Evolutionary conservation across 495 filamentous ascomycete species (phyloP), one percentile per base, ranked within the genome.

Genomic region (Penicillium egyptiacum): DNA sequence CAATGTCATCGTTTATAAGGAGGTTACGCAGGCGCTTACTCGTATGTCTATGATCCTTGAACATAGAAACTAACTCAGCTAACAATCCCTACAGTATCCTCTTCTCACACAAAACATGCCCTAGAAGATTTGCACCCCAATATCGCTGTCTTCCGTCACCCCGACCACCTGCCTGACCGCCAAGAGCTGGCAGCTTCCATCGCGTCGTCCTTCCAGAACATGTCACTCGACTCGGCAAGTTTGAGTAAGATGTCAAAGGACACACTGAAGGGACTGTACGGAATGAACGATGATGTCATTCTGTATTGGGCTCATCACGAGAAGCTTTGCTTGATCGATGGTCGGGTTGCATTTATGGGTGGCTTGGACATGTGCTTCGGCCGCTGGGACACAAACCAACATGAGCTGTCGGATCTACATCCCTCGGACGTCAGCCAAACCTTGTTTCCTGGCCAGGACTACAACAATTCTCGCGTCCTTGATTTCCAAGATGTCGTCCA

Each of bases 231-330:
- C 58, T 77, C 83, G 0, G 71, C 79, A 11, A 79, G 70, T 23
- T 70, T 82, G 1, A 68, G 83, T 10, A 81, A 84, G 52, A 75
- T 90, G 50, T 85, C 88, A 0, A 76, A 73, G 25, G 88, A 92
- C 55, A 74, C 84, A 0, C 62, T 95, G 26, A 86, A 91, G 64
- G 80, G 82, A 1, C 70, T 98, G 2, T 98, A 96, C 63, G 93
- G 93, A 44, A 82, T 83, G 51, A 81, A 85, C 46, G 89, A 92
- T 28, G 91, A 88, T 53, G 83, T 88, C 5, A 88, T 96, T 19
- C 72, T 98, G 5, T 98, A 91, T 71, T 98, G 92, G 92, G 92
- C 93, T 1, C 93, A 98, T 60, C 93, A 96, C 58, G 93, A 98
- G 70, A 98, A 98, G 73, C 79, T 98, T 7, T 93, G 88, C 59